Evolutionary conservation across 2,329 filamentous ascomycete genomes (phyloP), one percentile per base, ranked within the genome.

Genomic region (Aplosporella prunicola): DNA sequence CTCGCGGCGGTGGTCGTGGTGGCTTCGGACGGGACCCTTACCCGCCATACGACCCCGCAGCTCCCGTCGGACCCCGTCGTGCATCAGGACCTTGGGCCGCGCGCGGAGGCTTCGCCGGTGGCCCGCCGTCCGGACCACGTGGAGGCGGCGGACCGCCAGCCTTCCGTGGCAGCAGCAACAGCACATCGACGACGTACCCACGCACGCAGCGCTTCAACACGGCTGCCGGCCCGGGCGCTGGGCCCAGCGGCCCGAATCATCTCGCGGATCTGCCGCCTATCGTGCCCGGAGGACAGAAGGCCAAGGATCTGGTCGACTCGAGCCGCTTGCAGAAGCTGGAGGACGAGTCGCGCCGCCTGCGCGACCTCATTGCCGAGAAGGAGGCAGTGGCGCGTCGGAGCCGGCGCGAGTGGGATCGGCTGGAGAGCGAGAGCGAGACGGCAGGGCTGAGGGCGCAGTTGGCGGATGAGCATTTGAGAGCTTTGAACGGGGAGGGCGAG

Each of bases 311-410:
- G 5, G 55, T 61, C 39, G 64, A 69, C 40, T 57, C 52, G 42
- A 59, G 56, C 29, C 63, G 62, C 41, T 51, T 69, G 7, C 45
- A 55, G 32, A 66, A 63, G 47, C 47, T 70, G 9, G 64, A 69
- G 41, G 62, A 69, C 8, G 66, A 71, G 32, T 59, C 64, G 1
- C 57, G 63, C 42, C 63, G 56, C 46, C 42, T 71, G 42, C 50
- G 66, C 16, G 55, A 61, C 41, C 42, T 55, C 43, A 68, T 71
- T 37, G 65, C 66, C 26, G 63, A 62, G 43, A 67, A 64, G 47
- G 64, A 70, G 45, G 52, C 52, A 18, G 55, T 54, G 37, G 68
- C 64, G 45, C 47, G 66, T 25, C 58, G 59, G 43, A 53, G 52
- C 15, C 41, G 67, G 36, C 50, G 57, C 40, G 67, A 69, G 35